Evolutionary conservation across 1,284 basidiomycete species (phyloP).

Genomic region (Stygiomarasmius scandens): DNA sequence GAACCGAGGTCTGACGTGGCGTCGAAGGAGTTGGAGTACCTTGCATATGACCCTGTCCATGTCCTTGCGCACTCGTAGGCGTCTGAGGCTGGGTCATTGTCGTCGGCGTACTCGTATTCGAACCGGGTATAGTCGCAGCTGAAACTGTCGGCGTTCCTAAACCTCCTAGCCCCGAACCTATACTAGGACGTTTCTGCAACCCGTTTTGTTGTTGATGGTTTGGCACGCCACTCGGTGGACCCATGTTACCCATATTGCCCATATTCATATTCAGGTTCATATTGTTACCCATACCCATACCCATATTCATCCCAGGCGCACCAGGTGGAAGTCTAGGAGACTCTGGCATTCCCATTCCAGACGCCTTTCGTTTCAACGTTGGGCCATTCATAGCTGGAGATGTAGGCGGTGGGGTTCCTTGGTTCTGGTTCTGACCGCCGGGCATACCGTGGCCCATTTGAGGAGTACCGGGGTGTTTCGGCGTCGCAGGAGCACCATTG

Average conservation of each 20-base stretch:
- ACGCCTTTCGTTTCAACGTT: conserved; percentile 12
- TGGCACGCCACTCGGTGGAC: conserved; percentile 5
- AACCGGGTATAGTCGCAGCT: background rate
- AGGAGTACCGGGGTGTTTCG: conserved; percentile 9
- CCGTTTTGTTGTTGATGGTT: background rate
- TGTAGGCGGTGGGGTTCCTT: conserved; percentile 10
- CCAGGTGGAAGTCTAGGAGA: conserved; percentile 7
- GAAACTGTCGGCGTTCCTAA: background rate
- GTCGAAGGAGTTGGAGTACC: background rate
- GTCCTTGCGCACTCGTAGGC: background rate
- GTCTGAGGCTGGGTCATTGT: background rate
- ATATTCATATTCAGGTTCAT: background rate
- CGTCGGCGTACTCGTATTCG: background rate
- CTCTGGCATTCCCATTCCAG: conserved; percentile 5
- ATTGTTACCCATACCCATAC: background rate
- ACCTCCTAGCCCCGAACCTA: too few relatives aligned
- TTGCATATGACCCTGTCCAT: background rate
- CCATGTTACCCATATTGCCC: background rate
- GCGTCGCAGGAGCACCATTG: conserved; percentile 3
- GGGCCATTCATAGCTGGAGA: background rate
- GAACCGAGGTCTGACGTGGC: background rate
- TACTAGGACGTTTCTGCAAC: background rate
- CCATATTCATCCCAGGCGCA: background rate
- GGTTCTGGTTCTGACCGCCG: background rate
- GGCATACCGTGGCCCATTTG: conserved; percentile 6